Percentiles rank a stretch among this genome's conserved stretches.
phyloP scores from a whole-genome alignment of 306 rosid species.

The Inga leiocalycina region DNA sequence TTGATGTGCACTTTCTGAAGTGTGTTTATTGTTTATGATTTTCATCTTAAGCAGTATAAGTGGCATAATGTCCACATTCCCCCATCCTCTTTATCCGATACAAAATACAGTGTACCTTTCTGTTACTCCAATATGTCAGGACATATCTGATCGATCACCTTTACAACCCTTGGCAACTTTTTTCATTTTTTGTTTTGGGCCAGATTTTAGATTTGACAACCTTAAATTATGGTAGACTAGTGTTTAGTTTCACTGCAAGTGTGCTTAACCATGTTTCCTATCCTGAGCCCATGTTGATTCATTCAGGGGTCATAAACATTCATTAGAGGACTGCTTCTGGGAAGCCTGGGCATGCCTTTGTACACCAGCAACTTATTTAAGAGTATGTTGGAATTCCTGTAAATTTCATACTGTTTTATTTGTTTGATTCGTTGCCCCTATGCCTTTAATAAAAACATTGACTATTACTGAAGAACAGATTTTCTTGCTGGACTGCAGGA shows the following conservation, averaged over 20 bases:
- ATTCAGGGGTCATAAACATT: conserved; percentile 54
- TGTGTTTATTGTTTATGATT: conserved; percentile 7
- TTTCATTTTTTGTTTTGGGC: background rate
- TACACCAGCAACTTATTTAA: conserved; percentile 86
- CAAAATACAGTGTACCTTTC: background rate
- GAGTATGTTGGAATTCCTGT: conserved; percentile 49
- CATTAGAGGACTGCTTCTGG: conserved; percentile 97
- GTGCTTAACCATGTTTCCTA: conserved; percentile 39
- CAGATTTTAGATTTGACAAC: conserved; percentile 2
- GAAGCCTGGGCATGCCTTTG: conserved; percentile 99
- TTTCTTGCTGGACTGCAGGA: conserved; percentile 57
- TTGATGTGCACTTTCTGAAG: conserved; percentile 28
- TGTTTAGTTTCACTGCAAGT: conserved; percentile 29
- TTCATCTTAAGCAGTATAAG: conserved; percentile 1
- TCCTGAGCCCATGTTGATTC: conserved; percentile 34
- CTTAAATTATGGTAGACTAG: conserved; percentile 4
- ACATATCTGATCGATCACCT: background rate
- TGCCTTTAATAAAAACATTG: conserved; percentile 32
- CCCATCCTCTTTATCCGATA: background rate
- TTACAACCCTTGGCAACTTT: background rate
- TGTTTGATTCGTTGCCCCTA: background rate
- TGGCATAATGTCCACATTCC: conserved; percentile 1
- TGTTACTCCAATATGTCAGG: background rate
- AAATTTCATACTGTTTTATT: conserved; percentile 25
- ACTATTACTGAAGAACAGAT: conserved; percentile 12